Percentiles rank a stretch among this genome's conserved stretches.
These are phyloP conservation scores for Penicillium egyptiacum DNA, from an alignment of 495 filamentous ascomycete genomes.

Conservation along the genomic window DNA sequence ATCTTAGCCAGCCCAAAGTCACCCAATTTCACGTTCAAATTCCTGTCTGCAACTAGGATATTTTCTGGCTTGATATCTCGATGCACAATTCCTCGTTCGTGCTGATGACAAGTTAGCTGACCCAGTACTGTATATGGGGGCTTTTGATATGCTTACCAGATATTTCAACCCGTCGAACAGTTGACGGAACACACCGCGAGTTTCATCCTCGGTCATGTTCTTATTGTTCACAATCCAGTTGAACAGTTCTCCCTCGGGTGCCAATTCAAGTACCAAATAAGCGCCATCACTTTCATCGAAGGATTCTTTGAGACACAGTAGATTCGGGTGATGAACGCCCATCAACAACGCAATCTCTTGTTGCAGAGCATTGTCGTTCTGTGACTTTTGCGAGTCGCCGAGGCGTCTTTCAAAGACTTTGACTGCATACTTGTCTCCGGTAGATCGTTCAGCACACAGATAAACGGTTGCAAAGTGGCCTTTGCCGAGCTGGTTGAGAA, in stretches of 20 bases:
- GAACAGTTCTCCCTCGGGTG: conserved; percentile 91
- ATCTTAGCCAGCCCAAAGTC: conserved; percentile 99
- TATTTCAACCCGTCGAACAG: conserved; percentile 94
- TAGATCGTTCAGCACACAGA: conserved; percentile 80
- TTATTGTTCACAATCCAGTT: conserved; percentile 86
- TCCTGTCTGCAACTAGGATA: conserved; percentile 82
- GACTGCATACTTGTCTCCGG: conserved; percentile 82
- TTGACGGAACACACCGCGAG: conserved; percentile 84
- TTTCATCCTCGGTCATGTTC: conserved; percentile 81
- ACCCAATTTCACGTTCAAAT: conserved; percentile 85
- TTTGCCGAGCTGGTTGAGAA: conserved; percentile 86
- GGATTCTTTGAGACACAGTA: conserved; percentile 91
- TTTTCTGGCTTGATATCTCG: conserved; percentile 99
- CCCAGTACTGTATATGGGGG: neutral
- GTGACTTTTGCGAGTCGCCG: conserved; percentile 75
- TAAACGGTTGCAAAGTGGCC: conserved; percentile 97
- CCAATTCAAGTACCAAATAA: conserved; percentile 89
- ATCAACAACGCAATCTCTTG: conserved; percentile 96
- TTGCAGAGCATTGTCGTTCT: conserved; percentile 73
- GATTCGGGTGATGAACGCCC: conserved; percentile 93
- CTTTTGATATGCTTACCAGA: conserved; percentile 59
- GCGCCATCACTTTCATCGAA: conserved; percentile 91
- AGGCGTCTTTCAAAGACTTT: conserved; percentile 88
- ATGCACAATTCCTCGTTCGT: conserved; percentile 96
- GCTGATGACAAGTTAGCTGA: conserved; percentile 57